phyloP scores from a whole-genome alignment of 2,329 filamentous ascomycete genomes.

The Boeremia exigua region DNA sequence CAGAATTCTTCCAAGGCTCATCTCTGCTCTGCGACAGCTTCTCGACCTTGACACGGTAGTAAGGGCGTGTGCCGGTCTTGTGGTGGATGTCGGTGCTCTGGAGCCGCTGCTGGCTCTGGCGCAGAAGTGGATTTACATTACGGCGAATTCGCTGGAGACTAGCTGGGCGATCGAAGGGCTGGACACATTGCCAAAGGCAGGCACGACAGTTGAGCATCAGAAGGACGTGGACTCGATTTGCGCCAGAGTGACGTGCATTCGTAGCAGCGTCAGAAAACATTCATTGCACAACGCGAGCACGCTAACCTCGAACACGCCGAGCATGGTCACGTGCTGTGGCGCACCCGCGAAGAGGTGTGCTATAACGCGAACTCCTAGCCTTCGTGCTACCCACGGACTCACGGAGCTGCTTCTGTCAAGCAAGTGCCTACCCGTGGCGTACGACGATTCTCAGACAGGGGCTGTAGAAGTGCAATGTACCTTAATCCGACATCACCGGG shows the following conservation, averaged over 20 bases:
- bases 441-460: slow-evolving; percentile 19
- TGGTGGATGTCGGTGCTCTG: slow-evolving; percentile 20
- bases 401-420: slow-evolving; percentile 6
- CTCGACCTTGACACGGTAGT: slow-evolving; percentile 15
- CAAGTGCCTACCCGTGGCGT: slow-evolving; percentile 16
- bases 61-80: slow-evolving; percentile 10
- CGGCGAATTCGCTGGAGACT: slow-evolving; percentile 28
- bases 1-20: slow-evolving; percentile 38
- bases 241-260: slow-evolving; percentile 3
- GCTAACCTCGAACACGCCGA: slow-evolving; percentile 16
- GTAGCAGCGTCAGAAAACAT: slow-evolving; percentile 21
- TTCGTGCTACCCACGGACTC: background rate
- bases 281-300: slow-evolving; percentile 13
- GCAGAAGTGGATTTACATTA: slow-evolving; percentile 25
- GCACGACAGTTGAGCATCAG: slow-evolving; percentile 55
- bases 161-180: slow-evolving; percentile 46
- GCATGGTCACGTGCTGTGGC: slow-evolving; percentile 8
- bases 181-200: slow-evolving; percentile 53
- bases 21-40: slow-evolving; percentile 13
- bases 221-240: slow-evolving; percentile 19
- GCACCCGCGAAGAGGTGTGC: background rate
- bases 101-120: slow-evolving; percentile 23
- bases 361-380: background rate
- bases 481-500: slow-evolving; percentile 29
- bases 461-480: slow-evolving; percentile 30